These are phyloP conservation scores for Fusarium acutatum DNA, from an alignment of 2,329 filamentous ascomycete genomes.

Conservation along the genomic window DNA sequence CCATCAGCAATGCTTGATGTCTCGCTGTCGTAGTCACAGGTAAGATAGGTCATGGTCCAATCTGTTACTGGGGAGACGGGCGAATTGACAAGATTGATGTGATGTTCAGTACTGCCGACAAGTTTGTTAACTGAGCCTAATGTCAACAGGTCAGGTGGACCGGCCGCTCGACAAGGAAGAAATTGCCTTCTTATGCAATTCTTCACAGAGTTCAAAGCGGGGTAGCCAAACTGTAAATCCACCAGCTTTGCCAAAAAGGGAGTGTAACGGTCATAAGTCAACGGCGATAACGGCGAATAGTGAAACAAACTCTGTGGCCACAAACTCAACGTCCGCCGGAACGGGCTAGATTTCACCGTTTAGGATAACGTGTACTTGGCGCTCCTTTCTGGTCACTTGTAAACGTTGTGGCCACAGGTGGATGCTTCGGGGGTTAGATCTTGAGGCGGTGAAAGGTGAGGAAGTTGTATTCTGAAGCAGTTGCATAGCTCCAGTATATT, in stretches of 20 bases:
- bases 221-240: not conserved
- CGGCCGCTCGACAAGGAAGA: accelerated
- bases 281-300: not conserved
- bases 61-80: accelerated
- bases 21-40: not conserved
- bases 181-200: not conserved
- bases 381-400: not conserved
- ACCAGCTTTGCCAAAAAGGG: not conserved
- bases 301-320: not conserved
- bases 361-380: no score
- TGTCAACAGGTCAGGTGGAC: not conserved
- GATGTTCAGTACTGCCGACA: not conserved
- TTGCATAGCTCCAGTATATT: not conserved
- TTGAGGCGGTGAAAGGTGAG: not conserved
- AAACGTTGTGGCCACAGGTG: not conserved
- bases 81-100: not conserved
- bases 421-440: not conserved
- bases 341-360: not conserved
- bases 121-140: not conserved
- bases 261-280: not conserved
- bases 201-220: not conserved
- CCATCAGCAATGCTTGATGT: not conserved
- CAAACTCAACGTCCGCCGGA: not conserved
- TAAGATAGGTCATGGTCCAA: not conserved
- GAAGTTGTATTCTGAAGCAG: not conserved